Evolutionary conservation across 2,329 filamentous ascomycete genomes (phyloP), one percentile per base, ranked within the genome.

Genomic region (Rachicladosporium sp.): DNA sequence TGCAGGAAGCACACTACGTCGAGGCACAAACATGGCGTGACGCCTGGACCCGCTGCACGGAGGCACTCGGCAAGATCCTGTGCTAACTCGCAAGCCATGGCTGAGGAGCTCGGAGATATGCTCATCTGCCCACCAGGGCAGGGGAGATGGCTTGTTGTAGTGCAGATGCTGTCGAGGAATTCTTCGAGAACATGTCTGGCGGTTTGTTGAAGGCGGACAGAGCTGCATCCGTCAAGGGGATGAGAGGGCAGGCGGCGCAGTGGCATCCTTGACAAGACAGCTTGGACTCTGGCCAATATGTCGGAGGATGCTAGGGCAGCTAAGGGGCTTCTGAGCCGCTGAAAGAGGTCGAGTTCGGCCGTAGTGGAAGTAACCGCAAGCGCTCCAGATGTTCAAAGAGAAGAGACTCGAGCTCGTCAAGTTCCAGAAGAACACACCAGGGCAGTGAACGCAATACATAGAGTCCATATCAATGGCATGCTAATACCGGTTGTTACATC

Each of bases 231-330:
- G 32, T 32, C 10, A 34, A 29, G 1, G 29, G 13, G 9, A 5
- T 40, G 4, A 31, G 37, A 8, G 31, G 38, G 13, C 38, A 40
- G 23, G 32, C 32, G n/a, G n/a, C 36, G 10, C 38, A 32, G 6
- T 35, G 38, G 38, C 32, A 40, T 32, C 33, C 33, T 27, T 5
- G 38, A 40, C 35, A 33, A 34, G 4, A 29, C 38, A 10, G 33
- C 19, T 12, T 31, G 38, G 38, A 29, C 31, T 4, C 31, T 40
- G 3, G 33, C 23, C 3, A 6, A 12, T 12, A 5, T 40, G 5
- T 4, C 8, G 10, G 27, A 31, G 11, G 13, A 31, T 23, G 2
- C 12, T 6, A 12, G 15, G 29, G 6, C 31, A 11, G 33, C 36
- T 21, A 35, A 15, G 31, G 38, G 13, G 10, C 6, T 40, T 4